Conservation (phyloP, 345 rosid species). For the Psidium friedrichsthalianum region DNA sequence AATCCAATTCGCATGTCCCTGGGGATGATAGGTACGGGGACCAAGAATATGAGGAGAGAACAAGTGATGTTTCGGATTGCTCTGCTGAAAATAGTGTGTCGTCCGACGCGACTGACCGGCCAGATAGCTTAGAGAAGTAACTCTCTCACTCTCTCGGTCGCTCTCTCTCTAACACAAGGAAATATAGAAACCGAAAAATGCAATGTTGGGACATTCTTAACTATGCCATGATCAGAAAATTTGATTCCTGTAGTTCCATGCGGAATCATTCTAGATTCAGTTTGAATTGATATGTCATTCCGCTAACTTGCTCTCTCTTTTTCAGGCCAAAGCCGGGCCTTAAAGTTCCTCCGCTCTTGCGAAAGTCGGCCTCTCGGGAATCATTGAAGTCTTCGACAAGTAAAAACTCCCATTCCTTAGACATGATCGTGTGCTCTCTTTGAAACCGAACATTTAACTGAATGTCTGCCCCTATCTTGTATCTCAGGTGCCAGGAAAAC, state of each 20-base stretch:
- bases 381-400: constrained; percentile 14
- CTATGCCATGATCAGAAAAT: not conserved
- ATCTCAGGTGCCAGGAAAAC: constrained; percentile 36
- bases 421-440: not conserved
- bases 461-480: not conserved
- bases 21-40: constrained; percentile 11
- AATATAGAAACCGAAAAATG: not conserved
- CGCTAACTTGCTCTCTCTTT: not conserved
- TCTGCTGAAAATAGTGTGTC: constrained; percentile 12
- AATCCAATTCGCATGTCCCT: constrained; percentile 15
- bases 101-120: constrained; percentile 8
- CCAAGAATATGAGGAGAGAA: constrained; percentile 40
- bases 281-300: not conserved
- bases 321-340: constrained; percentile 14
- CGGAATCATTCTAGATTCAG: not conserved
- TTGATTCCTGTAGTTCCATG: not conserved
- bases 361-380: constrained; percentile 16
- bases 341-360: constrained; percentile 10
- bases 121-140: constrained; percentile 32
- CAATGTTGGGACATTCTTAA: not conserved
- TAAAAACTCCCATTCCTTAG: not conserved
- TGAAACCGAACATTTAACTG: not conserved
- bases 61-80: constrained; percentile 24
- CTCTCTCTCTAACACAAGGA: not conserved
- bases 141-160: not conserved